Conservation (phyloP, 441 rosid species). For the Capsella rubella region DNA sequence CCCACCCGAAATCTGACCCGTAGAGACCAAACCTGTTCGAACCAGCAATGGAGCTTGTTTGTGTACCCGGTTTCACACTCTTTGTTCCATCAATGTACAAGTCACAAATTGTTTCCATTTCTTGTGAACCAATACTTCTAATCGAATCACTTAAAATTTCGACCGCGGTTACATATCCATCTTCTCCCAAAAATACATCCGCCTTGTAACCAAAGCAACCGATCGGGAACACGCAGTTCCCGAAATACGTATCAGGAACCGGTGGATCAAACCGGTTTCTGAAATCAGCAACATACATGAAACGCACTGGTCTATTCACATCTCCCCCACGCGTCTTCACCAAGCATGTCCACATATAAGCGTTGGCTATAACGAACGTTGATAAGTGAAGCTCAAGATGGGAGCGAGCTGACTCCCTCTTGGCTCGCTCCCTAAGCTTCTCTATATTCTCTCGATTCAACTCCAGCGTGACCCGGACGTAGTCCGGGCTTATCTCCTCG, state of each 20-base stretch:
- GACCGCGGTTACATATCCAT: conserved; percentile 22
- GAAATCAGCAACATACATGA: conserved; percentile 15
- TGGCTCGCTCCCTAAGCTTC: conserved; percentile 33
- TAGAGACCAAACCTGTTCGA: conserved; percentile 28
- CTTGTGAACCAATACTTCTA: neutral
- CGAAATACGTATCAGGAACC: conserved; percentile 20
- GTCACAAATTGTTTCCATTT: conserved; percentile 12
- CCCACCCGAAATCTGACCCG: conserved; percentile 35
- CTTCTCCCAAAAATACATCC: neutral
- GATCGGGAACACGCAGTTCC: conserved; percentile 25
- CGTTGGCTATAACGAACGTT: conserved; percentile 23
- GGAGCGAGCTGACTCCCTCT: conserved; percentile 14
- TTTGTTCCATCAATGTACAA: conserved; percentile 14
- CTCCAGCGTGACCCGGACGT: conserved; percentile 5
- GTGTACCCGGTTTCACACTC: conserved; percentile 21
- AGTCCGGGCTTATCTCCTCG: neutral
- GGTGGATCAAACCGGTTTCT: conserved; percentile 8
- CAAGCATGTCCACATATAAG: conserved; percentile 30
- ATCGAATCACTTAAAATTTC: conserved; percentile 23
- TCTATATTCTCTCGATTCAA: conserved; percentile 11
- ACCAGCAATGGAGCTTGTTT: neutral
- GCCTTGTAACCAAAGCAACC: conserved; percentile 15
- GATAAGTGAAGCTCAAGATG: conserved; percentile 22
- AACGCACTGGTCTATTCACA: neutral
- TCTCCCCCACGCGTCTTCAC: conserved; percentile 42